Percentiles rank a stretch among this genome's conserved stretches.
Evolutionary conservation across 2,329 filamentous ascomycete species (phyloP).

Genomic region (Hymenoscyphus repandus): DNA sequence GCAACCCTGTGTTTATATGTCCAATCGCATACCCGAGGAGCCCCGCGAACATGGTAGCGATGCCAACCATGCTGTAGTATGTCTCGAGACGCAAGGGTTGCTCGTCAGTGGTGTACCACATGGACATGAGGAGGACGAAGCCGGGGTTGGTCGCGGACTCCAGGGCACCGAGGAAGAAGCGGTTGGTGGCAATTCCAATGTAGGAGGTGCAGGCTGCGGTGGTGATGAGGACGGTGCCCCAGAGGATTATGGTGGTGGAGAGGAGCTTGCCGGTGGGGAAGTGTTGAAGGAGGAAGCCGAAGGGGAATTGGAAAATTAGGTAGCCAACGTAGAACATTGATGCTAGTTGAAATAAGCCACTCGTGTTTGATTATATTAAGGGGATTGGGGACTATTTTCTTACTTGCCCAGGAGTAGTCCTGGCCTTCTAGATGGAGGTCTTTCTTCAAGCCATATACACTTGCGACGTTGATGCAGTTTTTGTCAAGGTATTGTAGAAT

Average conservation of each 20-base stretch:
- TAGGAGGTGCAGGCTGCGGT: constrained; percentile 15
- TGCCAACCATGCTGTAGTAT: constrained; percentile 20
- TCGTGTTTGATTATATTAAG: not conserved
- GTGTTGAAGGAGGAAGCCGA: constrained; percentile 22
- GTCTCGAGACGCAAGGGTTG: constrained; percentile 41
- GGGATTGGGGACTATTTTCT: not conserved
- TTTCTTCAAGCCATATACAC: constrained; percentile 25
- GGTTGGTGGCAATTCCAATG: constrained; percentile 21
- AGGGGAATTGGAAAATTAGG: constrained; percentile 24
- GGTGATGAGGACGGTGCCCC: constrained; percentile 24
- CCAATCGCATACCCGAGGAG: constrained; percentile 23
- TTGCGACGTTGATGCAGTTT: constrained; percentile 44
- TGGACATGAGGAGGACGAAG: constrained; percentile 48
- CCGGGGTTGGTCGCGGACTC: constrained; percentile 48
- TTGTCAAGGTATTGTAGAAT: constrained; percentile 59
- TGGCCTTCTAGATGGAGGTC: constrained; percentile 21
- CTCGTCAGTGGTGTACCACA: constrained; percentile 50
- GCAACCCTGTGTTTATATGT: constrained; percentile 20
- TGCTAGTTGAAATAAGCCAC: constrained; percentile 10
- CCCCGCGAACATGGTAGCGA: constrained; percentile 25
- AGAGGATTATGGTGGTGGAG: constrained; percentile 22
- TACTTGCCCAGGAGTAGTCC: constrained; percentile 27
- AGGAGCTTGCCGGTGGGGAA: constrained; percentile 13
- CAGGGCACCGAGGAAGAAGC: constrained; percentile 40
- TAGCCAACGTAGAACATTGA: constrained; percentile 24